These are phyloP conservation scores for Aspergillus sp. DNA, from an alignment of 2,329 filamentous ascomycete genomes.

Conservation along the genomic window DNA sequence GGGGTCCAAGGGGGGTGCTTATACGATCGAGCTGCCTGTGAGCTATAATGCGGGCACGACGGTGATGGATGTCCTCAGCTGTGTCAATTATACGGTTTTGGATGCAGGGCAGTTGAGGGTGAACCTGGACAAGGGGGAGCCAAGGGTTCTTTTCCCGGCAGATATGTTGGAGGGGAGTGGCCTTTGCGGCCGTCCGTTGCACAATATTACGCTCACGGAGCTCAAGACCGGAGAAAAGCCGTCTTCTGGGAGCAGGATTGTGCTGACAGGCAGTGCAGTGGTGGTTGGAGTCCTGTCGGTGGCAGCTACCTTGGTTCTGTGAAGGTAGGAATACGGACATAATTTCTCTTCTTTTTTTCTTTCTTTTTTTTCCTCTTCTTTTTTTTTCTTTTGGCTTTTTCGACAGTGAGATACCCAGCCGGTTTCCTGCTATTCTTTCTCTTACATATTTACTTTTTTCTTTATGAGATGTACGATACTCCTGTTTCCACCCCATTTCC, in stretches of 20 bases:
- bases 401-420: too few relatives aligned
- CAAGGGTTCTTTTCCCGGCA: constrained; percentile 30
- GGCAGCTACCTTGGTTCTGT: too few relatives aligned
- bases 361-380: too few relatives aligned
- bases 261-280: background rate
- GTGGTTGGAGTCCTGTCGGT: background rate
- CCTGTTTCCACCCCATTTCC: too few relatives aligned
- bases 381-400: too few relatives aligned
- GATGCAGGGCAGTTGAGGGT: constrained; percentile 23
- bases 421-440: too few relatives aligned
- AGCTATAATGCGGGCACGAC: constrained; percentile 11
- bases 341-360: too few relatives aligned
- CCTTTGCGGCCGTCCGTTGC: constrained; percentile 24
- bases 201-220: constrained; percentile 7
- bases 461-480: too few relatives aligned
- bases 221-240: background rate
- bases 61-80: constrained; percentile 29
- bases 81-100: constrained; percentile 26
- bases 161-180: constrained; percentile 31
- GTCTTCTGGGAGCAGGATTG: too few relatives aligned
- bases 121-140: constrained; percentile 30
- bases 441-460: too few relatives aligned
- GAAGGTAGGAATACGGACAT: too few relatives aligned
- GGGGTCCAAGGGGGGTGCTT: constrained; percentile 29
- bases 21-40: constrained; percentile 27